Evolutionary conservation across 768 basidiomycete genomes (phyloP).

Genomic region (Tricholomella constricta): DNA sequence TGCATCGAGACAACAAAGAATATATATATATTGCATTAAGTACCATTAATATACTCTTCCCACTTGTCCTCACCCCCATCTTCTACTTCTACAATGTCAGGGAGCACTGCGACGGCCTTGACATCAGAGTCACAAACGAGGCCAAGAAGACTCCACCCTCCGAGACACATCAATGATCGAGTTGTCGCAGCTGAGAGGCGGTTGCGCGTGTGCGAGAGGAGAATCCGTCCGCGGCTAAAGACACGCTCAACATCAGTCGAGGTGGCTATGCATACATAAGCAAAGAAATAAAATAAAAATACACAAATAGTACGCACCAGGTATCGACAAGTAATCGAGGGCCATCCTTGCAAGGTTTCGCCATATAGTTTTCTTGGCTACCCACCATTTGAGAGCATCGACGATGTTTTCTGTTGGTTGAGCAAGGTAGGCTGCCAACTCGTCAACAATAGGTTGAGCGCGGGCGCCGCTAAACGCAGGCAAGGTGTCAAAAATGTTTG

Average conservation of each 20-base stretch:
- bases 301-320: conserved; percentile 12
- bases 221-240: conserved; percentile 10
- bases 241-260: conserved; percentile 27
- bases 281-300: background rate
- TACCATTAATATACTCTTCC: background rate
- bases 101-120: conserved; percentile 7
- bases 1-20: background rate
- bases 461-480: background rate
- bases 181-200: conserved; percentile 1
- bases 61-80: conserved; percentile 7
- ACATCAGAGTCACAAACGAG: conserved; percentile 13
- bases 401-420: conserved; percentile 17
- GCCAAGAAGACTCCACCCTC: conserved; percentile 26
- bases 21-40: background rate
- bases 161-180: conserved; percentile 2
- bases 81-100: conserved; percentile 2
- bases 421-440: conserved; percentile 28
- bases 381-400: conserved; percentile 11
- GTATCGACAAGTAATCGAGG: background rate
- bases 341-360: conserved; percentile 7
- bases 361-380: background rate
- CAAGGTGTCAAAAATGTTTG: conserved; percentile 12
- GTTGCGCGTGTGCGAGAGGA: conserved; percentile 8
- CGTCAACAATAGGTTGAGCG: conserved; percentile 5
- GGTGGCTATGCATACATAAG: conserved; percentile 20